Evolutionary conservation across 768 basidiomycete species (phyloP).

Genomic region (Nevesoporus exiguus): DNA sequence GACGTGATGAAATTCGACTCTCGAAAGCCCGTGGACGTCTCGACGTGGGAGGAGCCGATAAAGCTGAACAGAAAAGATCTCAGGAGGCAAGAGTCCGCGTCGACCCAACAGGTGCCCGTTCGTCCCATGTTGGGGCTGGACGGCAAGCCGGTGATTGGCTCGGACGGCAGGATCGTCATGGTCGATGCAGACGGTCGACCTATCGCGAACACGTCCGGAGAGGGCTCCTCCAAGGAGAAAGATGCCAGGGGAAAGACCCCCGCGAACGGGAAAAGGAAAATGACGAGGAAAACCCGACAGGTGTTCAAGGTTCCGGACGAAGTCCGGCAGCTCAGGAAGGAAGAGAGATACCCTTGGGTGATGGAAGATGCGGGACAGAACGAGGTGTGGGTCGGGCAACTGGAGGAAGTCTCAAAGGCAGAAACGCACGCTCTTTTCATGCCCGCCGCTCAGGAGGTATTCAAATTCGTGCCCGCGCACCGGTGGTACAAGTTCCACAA

Average conservation of each 20-base stretch:
- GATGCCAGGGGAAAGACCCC: slow-evolving; percentile 42
- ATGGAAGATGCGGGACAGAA: slow-evolving; percentile 73
- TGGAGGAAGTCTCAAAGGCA: slow-evolving; percentile 72
- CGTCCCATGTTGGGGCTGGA: slow-evolving; percentile 77
- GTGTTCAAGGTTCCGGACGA: slow-evolving; percentile 81
- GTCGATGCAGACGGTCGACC: slow-evolving; percentile 75
- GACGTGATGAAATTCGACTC: slow-evolving; percentile 91
- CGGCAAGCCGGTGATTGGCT: slow-evolving; percentile 78
- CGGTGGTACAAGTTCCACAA: slow-evolving; percentile 94
- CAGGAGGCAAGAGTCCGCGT: slow-evolving; percentile 42
- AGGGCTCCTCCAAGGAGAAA: slow-evolving; percentile 31
- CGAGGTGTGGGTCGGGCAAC: slow-evolving; percentile 77
- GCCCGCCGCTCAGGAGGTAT: slow-evolving; percentile 75
- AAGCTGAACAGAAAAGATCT: slow-evolving; percentile 87
- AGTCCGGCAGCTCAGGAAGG: slow-evolving; percentile 70
- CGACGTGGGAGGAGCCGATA: slow-evolving; percentile 67
- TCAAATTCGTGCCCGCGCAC: slow-evolving; percentile 85
- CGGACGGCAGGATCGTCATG: slow-evolving; percentile 77
- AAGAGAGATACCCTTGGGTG: slow-evolving; percentile 91
- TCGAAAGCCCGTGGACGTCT: slow-evolving; percentile 66
- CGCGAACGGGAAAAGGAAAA: slow-evolving; percentile 60
- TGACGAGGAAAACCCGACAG: slow-evolving; percentile 79
- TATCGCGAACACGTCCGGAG: slow-evolving; percentile 41
- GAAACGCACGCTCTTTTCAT: slow-evolving; percentile 81
- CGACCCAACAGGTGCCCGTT: slow-evolving; percentile 49